A percentile compares a stretch with the other conserved stretches of the same genome.
Evolutionary conservation across 768 basidiomycete species (phyloP).

Genomic region (Termitomyces sp.): DNA sequence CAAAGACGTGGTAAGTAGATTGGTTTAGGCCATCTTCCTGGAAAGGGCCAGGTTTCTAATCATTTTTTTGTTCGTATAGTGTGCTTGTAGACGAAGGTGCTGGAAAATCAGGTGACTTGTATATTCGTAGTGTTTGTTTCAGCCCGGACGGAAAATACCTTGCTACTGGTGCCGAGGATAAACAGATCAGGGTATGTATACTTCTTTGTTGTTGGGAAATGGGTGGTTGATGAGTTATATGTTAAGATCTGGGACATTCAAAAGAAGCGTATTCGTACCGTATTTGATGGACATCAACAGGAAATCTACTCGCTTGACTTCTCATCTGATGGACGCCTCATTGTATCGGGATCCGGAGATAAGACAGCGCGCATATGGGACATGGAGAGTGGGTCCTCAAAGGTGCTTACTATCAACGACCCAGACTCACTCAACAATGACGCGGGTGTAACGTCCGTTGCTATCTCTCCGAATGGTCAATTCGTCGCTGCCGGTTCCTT

Average conservation of each 20-base stretch:
- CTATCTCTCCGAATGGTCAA: conserved; percentile 69
- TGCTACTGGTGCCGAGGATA: conserved; percentile 92
- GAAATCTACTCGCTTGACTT: conserved; percentile 95
- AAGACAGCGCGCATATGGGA: conserved; percentile 45
- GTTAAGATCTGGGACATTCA: conserved; percentile 87
- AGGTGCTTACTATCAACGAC: conserved; percentile 44
- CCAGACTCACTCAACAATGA: conserved; percentile 41
- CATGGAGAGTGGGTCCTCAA: conserved; percentile 30
- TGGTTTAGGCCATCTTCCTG: background rate
- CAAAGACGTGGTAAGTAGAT: conserved; percentile 67
- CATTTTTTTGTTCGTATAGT: conserved; percentile 27
- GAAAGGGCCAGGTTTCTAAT: conserved; percentile 1
- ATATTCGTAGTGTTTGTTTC: conserved; percentile 89
- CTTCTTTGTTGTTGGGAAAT: background rate
- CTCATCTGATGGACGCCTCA: conserved; percentile 76
- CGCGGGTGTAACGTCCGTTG: conserved; percentile 73
- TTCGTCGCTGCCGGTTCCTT: conserved; percentile 64
- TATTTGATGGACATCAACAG: conserved; percentile 86
- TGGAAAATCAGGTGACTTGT: conserved; percentile 73
- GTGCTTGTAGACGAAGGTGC: conserved; percentile 75
- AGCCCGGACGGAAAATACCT: conserved; percentile 84
- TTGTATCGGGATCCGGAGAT: conserved; percentile 87
- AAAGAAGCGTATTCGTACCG: conserved; percentile 68
- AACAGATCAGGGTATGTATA: conserved; percentile 69
- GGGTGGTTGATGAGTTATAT: conserved; percentile 13